These are phyloP conservation scores for Jamesozyma jinghongensis DNA, from an alignment of 805 yeast species.

Conservation along the genomic window DNA sequence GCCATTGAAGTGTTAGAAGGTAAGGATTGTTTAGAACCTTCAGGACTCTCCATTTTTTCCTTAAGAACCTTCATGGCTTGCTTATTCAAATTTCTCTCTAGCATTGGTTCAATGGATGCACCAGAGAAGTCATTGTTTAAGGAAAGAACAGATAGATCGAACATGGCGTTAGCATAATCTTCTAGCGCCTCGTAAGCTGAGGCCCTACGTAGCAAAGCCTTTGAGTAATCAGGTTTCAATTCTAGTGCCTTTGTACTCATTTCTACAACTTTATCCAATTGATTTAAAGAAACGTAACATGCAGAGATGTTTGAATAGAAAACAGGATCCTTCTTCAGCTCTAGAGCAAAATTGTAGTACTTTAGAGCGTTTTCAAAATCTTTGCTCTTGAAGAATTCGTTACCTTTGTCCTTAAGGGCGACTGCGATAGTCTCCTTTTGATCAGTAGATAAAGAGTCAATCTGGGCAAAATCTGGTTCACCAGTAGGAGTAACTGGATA, in stretches of 20 bases:
- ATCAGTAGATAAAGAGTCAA: conserved; percentile 38
- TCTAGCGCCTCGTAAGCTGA: conserved; percentile 80
- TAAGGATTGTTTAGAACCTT: conserved; percentile 36
- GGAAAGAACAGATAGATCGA: conserved; percentile 83
- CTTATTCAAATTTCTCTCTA: conserved; percentile 79
- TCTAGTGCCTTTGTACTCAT: conserved; percentile 82
- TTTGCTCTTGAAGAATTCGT: conserved; percentile 61
- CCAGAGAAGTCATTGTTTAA: conserved; percentile 77
- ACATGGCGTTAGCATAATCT: conserved; percentile 73
- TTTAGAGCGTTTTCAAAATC: conserved; percentile 67
- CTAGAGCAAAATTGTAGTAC: conserved; percentile 70
- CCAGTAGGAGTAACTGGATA: conserved; percentile 53
- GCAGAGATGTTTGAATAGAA: conserved; percentile 95
- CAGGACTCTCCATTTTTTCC: conserved; percentile 31
- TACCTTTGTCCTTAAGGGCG: conserved; percentile 84
- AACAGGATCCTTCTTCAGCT: conserved; percentile 72
- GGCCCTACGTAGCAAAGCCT: conserved; percentile 90
- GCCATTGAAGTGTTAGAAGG: conserved; percentile 80
- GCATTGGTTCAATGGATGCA: conserved; percentile 63
- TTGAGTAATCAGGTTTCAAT: conserved; percentile 81
- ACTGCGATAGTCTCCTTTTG: conserved; percentile 58
- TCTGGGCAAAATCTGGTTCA: conserved; percentile 44
- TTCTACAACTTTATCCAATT: conserved; percentile 74
- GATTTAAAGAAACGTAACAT: conserved; percentile 74
- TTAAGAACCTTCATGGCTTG: conserved; percentile 68